Conservation (phyloP, 176 grass and related monocot genomes). For the Oryza coarctata region DNA sequence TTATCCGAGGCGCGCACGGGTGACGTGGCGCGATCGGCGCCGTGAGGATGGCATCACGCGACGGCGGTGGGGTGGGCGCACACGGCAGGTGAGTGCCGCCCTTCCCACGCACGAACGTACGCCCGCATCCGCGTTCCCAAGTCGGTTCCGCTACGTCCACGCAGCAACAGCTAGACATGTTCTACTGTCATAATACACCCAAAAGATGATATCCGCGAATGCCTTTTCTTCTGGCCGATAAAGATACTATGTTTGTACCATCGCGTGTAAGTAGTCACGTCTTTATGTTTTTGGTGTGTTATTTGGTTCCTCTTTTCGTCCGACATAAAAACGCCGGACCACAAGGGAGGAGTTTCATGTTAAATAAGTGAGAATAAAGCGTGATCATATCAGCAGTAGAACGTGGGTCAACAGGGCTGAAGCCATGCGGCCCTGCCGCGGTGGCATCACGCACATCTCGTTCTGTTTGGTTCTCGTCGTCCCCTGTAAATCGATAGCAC, state of each 20-base stretch:
- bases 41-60: conserved; percentile 28
- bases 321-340: background rate
- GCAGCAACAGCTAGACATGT: background rate
- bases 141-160: background rate
- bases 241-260: background rate
- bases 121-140: too few species aligned
- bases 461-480: too few species aligned
- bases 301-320: background rate
- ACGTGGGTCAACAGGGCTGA: too few species aligned
- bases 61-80: conserved; percentile 20
- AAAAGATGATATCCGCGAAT: background rate
- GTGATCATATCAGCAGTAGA: too few species aligned
- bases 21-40: conserved; percentile 33
- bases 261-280: background rate
- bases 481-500: too few species aligned
- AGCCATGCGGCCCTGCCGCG: too few species aligned
- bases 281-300: background rate
- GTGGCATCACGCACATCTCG: too few species aligned
- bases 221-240: background rate
- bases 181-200: background rate
- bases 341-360: too few species aligned
- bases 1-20: background rate
- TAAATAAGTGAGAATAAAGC: too few species aligned
- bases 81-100: background rate
- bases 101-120: background rate